Base-by-base conservation (phyloP, 352 stramenopile genomes). In the Globisporangium takayamanum region DNA sequence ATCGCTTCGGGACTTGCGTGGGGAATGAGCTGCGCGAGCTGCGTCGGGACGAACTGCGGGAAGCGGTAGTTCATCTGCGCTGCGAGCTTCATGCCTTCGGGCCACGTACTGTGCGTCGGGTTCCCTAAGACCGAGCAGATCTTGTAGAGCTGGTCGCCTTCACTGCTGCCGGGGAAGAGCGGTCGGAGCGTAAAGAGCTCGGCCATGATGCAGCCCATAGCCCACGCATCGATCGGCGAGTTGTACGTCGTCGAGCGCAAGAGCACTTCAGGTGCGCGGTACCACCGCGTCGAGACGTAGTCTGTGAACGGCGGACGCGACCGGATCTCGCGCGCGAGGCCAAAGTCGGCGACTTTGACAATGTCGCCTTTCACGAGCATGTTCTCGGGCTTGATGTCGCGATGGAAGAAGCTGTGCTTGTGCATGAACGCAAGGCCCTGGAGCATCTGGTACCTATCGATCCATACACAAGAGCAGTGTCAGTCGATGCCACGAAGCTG, bases 221-320 rank as follows among this genome's bases (percentile, higher is more conserved):
- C 97, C 83, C 96, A 99, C 5, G 96, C 77, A 72, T 99, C 98
- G 62, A 99, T 98, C 3, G 96, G 92, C 8, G 83, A 96, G 60
- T 98, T 98, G 75, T 99, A 99, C 20, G 81, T 88, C 22, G 81
- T 92, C 36, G 87, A 97, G 12, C 90, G 80, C 28, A 99, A 72
- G 42, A 99, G 70, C 2, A 99, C 87, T 69, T 99, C 98, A 2
- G 97, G 97, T 26, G 97, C 96, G 53, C 97, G 86, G 77, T 99
- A 99, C 97, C 97, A 99, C 45, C 97, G 72, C 5, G 97, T 99
- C 0, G 88, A 98, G 18, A 99, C 96, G 72, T 99, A 99, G 58
- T 98, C 94, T 12, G 97, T 99, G 67, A 98, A 98, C 0, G 89
- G 89, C 8, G 87, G 91, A 8, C 87, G 73, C 12, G 87, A 97